Percentiles rank a stretch among this genome's conserved stretches.
Conservation (phyloP, 208 protist genomes). For the Acanthamoeba lugdunensis region DNA sequence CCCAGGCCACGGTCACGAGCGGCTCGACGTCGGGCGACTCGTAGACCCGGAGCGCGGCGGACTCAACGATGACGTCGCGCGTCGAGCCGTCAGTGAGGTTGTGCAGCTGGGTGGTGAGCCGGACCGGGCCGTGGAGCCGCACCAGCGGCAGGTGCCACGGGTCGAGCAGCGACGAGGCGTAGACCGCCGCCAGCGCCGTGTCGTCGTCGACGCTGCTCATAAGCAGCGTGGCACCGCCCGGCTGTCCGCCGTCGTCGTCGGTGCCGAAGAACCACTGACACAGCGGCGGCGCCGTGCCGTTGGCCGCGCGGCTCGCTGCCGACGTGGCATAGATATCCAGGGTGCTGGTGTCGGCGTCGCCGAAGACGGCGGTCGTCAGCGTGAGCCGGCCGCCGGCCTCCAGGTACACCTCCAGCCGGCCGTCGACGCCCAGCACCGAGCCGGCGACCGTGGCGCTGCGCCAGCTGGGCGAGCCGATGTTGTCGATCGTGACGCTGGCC, state of each 20-base stretch:
- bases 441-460: neutral
- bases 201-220: neutral
- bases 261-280: neutral
- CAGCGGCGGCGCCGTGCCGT: neutral
- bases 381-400: neutral
- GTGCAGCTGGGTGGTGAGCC: neutral
- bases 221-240: neutral
- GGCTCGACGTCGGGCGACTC: neutral
- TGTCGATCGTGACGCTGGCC: neutral
- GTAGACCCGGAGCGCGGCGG: neutral
- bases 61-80: neutral
- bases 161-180: neutral
- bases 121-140: neutral
- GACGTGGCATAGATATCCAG: neutral
- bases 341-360: neutral
- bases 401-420: neutral
- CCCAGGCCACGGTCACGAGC: neutral
- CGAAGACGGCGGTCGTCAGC: neutral
- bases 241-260: neutral
- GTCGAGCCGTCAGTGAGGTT: neutral
- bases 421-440: neutral
- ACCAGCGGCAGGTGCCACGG: conserved; percentile 1
- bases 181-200: neutral
- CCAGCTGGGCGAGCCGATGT: neutral
- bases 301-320: neutral